Evolutionary conservation across 192 early-diverging fungal genomes (phyloP).

Genomic region (Coemansia sp.): DNA sequence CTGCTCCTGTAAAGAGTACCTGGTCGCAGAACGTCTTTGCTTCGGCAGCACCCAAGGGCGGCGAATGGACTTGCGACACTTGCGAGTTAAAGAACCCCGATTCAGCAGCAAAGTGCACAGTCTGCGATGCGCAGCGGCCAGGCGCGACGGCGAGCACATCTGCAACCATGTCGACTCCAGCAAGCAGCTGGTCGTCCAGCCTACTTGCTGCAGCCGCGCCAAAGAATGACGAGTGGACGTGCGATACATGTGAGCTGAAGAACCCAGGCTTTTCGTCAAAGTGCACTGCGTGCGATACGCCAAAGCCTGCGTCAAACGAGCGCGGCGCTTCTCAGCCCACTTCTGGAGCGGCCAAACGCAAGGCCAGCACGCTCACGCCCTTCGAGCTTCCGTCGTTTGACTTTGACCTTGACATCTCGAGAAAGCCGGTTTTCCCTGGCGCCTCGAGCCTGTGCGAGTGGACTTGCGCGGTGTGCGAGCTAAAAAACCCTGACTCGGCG

Average conservation of each 20-base stretch:
- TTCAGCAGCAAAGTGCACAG: constrained; percentile 17
- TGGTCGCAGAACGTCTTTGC: constrained; percentile 11
- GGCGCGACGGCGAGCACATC: neutral
- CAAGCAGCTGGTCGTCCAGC: constrained; percentile 11
- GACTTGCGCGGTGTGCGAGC: constrained; percentile 24
- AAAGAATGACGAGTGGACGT: constrained; percentile 30
- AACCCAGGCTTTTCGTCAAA: constrained; percentile 13
- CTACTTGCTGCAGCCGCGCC: neutral
- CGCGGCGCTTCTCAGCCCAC: neutral
- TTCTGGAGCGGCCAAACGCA: constrained; percentile 7
- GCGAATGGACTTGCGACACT: constrained; percentile 35
- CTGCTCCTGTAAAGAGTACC: neutral
- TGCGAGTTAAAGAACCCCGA: constrained; percentile 28
- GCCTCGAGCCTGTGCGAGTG: constrained; percentile 12
- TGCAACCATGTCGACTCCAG: neutral
- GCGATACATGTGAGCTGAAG: constrained; percentile 14
- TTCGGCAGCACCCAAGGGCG: constrained; percentile 5
- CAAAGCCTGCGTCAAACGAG: constrained; percentile 13
- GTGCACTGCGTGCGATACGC: constrained; percentile 29
- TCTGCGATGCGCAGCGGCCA: constrained; percentile 25
- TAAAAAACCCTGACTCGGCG: constrained; percentile 14
- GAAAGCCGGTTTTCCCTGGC: constrained; percentile 16
- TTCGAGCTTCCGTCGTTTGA: constrained; percentile 28
- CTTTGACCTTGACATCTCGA: constrained; percentile 34
- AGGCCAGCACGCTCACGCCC: constrained; percentile 14